Evolutionary conservation across 169 alveolate species (phyloP).

Genomic region (Plasmodium gaboni): DNA sequence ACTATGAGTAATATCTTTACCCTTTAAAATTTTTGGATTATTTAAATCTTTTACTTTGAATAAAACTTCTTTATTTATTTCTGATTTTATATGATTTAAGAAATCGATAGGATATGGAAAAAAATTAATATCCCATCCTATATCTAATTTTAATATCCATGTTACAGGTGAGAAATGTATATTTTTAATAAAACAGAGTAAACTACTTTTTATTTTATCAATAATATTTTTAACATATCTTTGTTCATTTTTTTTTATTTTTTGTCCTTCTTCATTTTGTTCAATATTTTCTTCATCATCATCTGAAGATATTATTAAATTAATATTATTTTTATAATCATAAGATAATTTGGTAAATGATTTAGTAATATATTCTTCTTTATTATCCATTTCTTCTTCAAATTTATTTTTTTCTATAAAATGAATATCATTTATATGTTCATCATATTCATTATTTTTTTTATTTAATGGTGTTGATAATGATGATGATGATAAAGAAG

Average conservation of each 20-base stretch:
- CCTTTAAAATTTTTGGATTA: conserved; percentile 80
- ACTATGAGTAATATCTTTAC: conserved; percentile 71
- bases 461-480: conserved; percentile 32
- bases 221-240: conserved; percentile 76
- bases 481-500: conserved; percentile 8
- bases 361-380: conserved; percentile 69
- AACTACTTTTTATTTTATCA: conserved; percentile 75
- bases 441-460: conserved; percentile 6
- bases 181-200: conserved; percentile 65
- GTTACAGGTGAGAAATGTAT: conserved; percentile 73
- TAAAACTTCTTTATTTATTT: conserved; percentile 77
- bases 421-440: background rate
- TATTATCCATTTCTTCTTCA: conserved; percentile 79
- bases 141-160: conserved; percentile 75
- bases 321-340: conserved; percentile 76
- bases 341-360: conserved; percentile 48
- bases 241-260: conserved; percentile 71
- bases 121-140: conserved; percentile 77
- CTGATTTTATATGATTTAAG: conserved; percentile 79
- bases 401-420: conserved; percentile 41
- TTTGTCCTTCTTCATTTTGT: conserved; percentile 57
- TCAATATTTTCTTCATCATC: conserved; percentile 61
- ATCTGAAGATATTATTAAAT: conserved; percentile 33
- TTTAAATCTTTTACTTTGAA: conserved; percentile 79
- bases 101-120: conserved; percentile 83